Conservation (phyloP, 768 basidiomycete species). For the Pisolithus orientalis region DNA sequence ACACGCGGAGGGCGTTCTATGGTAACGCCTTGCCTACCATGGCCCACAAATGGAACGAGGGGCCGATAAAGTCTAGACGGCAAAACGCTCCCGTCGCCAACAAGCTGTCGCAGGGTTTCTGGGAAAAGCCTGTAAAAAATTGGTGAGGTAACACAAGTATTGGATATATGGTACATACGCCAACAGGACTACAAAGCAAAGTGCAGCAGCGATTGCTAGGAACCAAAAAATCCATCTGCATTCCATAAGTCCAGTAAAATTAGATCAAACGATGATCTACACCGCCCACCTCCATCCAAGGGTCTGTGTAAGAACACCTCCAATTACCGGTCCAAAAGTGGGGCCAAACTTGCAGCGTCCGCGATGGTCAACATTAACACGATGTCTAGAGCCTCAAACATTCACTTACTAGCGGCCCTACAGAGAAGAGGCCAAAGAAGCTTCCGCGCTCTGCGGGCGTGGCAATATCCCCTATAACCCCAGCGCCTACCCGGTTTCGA, state of each 20-base stretch:
- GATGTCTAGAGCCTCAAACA: not conserved
- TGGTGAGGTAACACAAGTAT: conserved; percentile 1
- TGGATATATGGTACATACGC: conserved; percentile 28
- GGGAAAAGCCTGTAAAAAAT: conserved; percentile 29
- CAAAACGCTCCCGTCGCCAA: conserved; percentile 24
- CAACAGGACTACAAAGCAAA: conserved; percentile 42
- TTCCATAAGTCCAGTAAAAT: too few relatives aligned
- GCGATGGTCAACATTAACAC: not conserved
- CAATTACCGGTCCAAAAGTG: conserved; percentile 42
- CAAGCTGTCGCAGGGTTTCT: conserved; percentile 16
- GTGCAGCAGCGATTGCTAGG: conserved; percentile 41
- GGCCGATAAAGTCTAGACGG: conserved; percentile 22
- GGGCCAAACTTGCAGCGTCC: conserved; percentile 44
- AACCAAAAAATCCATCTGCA: conserved; percentile 60
- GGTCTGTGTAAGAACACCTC: conserved; percentile 46
- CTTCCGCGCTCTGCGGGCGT: conserved; percentile 66
- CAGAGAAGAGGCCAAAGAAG: conserved; percentile 60
- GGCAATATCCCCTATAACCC: conserved; percentile 75
- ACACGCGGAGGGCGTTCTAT: conserved; percentile 4
- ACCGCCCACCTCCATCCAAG: conserved; percentile 55
- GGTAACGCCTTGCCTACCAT: conserved; percentile 10
- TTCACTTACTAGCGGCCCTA: conserved; percentile 54
- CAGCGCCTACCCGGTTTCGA: conserved; percentile 44
- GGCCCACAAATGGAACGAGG: conserved; percentile 21
- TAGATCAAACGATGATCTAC: not conserved